These are phyloP conservation scores for Fusarium goolgardi DNA, from an alignment of 2,329 filamentous ascomycete species.

Conservation along the genomic window DNA sequence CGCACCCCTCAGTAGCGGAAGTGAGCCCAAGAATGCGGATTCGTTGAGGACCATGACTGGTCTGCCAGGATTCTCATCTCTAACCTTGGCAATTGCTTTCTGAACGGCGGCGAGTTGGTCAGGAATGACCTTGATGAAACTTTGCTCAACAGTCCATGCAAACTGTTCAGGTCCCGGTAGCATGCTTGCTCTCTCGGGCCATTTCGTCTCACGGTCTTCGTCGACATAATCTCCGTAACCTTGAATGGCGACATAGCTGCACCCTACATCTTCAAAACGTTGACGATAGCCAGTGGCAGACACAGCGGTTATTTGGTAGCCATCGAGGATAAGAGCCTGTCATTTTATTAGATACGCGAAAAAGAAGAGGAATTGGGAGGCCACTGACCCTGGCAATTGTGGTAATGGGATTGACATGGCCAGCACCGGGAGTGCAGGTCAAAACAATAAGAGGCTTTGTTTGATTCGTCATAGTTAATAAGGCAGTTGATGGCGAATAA, in stretches of 20 bases:
- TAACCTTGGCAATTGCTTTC: neutral
- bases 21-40: neutral
- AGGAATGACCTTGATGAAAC: conserved; percentile 8
- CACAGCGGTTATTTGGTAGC: conserved; percentile 8
- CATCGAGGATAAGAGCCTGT: neutral
- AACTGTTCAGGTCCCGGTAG: conserved; percentile 2
- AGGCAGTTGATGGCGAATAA: neutral
- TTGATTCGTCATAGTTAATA: neutral
- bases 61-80: neutral
- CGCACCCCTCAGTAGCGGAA: neutral
- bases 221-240: conserved; percentile 18
- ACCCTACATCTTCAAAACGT: conserved; percentile 5
- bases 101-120: conserved; percentile 9
- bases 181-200: conserved; percentile 1
- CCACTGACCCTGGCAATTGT: conserved; percentile 6
- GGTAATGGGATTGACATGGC: conserved; percentile 10
- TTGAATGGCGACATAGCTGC: conserved; percentile 3
- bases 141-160: conserved; percentile 5
- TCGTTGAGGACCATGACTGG: conserved; percentile 5
- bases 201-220: conserved; percentile 6
- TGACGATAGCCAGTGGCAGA: conserved; percentile 5
- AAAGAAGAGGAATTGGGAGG: neutral
- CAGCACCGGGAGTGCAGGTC: conserved; percentile 6
- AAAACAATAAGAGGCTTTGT: neutral
- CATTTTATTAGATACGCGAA: neutral